Base-by-base conservation (phyloP, 106 monocot genomes). In the Posidonia australis region DNA sequence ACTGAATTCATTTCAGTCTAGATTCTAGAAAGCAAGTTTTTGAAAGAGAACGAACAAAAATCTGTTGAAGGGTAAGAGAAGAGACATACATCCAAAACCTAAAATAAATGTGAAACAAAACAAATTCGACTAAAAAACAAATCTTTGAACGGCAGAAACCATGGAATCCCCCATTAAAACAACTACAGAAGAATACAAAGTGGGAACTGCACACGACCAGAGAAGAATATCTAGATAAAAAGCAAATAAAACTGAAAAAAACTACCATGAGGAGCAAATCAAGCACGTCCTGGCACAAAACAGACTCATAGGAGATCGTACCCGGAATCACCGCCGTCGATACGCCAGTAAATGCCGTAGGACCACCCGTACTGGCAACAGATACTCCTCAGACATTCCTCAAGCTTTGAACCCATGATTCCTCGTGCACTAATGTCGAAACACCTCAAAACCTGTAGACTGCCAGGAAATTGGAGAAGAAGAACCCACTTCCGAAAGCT, bases 321-420 rank as follows among this genome's bases (percentile, higher is more conserved):
- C 77, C 77, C 60, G 29, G 67, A 59, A 30, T 62, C 55, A 21
- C 46, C 54, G 36, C 43, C 59, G 23, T 51, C 36, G 58, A 43
- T 21, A 29, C 67, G 67, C 73, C 72, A 73, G 62, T 63, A 61
- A 20, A 63, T 63, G 14, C 63, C 72, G 31, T 78, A 78, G n/a
- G 51, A 69, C 78, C 78, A 79, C 16, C 69, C 73, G 22, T 61
- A 47, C 31, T 63, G 62, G 47, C 27, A 20, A 63, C 78, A 79
- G 27, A 79, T 64, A 5, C 51, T 32, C 22, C 73, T 65, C 25
- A 74, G 49, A 16, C 63, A 51, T 22, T 51, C 74, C 59, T 68
- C n/a, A 13, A 73, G 62, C 46, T 63, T 66, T 51, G 72, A 58
- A 29, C 29, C 45, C 68, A 64, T 73, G 13, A 51, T 43, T 1